These are phyloP conservation scores for Pichiaceae sp. DNA, from an alignment of 1,139 yeast species.

Conservation along the genomic window DNA sequence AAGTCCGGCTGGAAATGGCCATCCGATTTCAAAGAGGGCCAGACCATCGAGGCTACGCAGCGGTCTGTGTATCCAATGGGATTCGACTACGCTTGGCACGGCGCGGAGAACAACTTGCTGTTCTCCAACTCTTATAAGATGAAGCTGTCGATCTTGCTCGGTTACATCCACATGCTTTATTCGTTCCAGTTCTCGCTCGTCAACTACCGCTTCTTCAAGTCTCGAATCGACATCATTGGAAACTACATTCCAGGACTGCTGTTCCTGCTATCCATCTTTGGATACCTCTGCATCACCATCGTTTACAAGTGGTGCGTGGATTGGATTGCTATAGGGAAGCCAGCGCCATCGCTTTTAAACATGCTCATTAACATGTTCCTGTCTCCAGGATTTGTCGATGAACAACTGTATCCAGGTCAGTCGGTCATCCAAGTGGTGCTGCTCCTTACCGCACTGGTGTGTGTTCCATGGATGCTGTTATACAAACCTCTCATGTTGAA, in stretches of 20 bases:
- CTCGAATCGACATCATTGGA: slow-evolving; percentile 80
- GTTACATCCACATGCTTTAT: slow-evolving; percentile 90
- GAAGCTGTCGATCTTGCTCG: slow-evolving; percentile 93
- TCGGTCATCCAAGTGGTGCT: slow-evolving; percentile 67
- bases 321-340: slow-evolving; percentile 68
- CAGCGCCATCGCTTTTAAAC: slow-evolving; percentile 89
- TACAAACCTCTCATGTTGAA: slow-evolving; percentile 78
- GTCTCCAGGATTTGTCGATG: slow-evolving; percentile 85
- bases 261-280: slow-evolving; percentile 94
- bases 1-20: slow-evolving; percentile 93
- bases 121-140: slow-evolving; percentile 93
- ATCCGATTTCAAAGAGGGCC: slow-evolving; percentile 52
- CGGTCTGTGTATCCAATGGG: slow-evolving; percentile 75
- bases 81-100: slow-evolving; percentile 94
- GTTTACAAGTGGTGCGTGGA: slow-evolving; percentile 92
- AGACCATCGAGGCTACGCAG: slow-evolving; percentile 52
- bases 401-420: slow-evolving; percentile 78
- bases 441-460: slow-evolving; percentile 68
- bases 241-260: slow-evolving; percentile 90
- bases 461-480: slow-evolving; percentile 91
- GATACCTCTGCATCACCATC: slow-evolving; percentile 76
- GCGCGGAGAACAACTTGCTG: slow-evolving; percentile 82
- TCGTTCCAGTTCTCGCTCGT: slow-evolving; percentile 79
- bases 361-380: slow-evolving; percentile 95
- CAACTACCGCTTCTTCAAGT: slow-evolving; percentile 65